Conservation (phyloP, 1,284 basidiomycete species). For the Cryptococcus sp. region DNA sequence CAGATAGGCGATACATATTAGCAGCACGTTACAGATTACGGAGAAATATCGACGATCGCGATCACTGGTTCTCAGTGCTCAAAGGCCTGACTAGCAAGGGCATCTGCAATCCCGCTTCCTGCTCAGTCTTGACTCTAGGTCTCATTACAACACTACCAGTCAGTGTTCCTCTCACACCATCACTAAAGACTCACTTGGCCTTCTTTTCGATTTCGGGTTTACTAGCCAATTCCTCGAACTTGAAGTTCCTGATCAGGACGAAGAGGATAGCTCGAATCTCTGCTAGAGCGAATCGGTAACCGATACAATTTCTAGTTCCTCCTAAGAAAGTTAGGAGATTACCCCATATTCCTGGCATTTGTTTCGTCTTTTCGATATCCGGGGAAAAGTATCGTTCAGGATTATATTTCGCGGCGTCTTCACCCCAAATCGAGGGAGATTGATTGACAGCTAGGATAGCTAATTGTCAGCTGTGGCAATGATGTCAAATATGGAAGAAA, state of each 20-base stretch:
- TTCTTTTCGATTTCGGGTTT: conserved; percentile 34
- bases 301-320: conserved; percentile 65
- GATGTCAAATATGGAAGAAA: background rate
- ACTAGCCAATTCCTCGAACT: conserved; percentile 53
- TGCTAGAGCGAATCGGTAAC: conserved; percentile 64
- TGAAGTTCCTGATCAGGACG: conserved; percentile 56
- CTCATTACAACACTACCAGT: conserved; percentile 43
- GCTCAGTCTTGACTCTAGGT: conserved; percentile 39
- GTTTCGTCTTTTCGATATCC: conserved; percentile 32
- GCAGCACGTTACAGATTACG: too few relatives aligned
- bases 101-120: conserved; percentile 42
- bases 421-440: conserved; percentile 60
- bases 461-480: conserved; percentile 4
- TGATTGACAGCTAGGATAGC: conserved; percentile 59
- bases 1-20: too few relatives aligned
- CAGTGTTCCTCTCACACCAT: background rate
- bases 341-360: conserved; percentile 60
- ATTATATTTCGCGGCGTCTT: conserved; percentile 61
- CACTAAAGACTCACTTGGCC: conserved; percentile 22
- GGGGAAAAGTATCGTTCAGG: conserved; percentile 25
- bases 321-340: conserved; percentile 64
- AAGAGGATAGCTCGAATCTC: conserved; percentile 63
- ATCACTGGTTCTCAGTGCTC: too few relatives aligned
- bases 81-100: conserved; percentile 36
- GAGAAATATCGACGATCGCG: too few relatives aligned